phyloP scores from a whole-genome alignment of 768 basidiomycete species.

The Boletus rubescentipes region DNA sequence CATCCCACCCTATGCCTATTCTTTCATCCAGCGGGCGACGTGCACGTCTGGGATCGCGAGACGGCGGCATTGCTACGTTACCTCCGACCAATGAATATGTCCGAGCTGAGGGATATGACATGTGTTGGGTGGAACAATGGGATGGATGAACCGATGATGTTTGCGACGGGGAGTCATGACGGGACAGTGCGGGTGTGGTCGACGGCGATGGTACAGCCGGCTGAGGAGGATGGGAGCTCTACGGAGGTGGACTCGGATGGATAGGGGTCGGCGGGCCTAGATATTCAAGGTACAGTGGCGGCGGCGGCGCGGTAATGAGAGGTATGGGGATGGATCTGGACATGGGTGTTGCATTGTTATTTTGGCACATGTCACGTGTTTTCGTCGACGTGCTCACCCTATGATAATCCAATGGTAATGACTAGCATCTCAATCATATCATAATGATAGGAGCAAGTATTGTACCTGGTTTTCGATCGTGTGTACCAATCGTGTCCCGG shows the following conservation, averaged over 20 bases:
- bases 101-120: constrained; percentile 62
- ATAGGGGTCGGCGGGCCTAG: neutral
- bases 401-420: neutral
- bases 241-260: constrained; percentile 23
- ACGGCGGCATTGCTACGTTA: constrained; percentile 69
- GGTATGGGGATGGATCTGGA: neutral
- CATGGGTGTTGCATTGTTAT: neutral
- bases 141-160: constrained; percentile 44
- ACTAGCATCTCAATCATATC: neutral
- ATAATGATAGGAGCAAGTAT: neutral
- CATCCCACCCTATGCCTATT: no score
- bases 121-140: constrained; percentile 81
- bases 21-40: constrained; percentile 61
- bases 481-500: no score
- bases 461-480: no score
- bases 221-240: constrained; percentile 10
- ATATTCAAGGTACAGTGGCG: neutral
- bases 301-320: neutral
- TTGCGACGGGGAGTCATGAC: constrained; percentile 76
- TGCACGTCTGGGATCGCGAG: constrained; percentile 85
- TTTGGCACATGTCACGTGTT: neutral
- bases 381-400: neutral
- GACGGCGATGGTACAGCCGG: constrained; percentile 25
- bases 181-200: constrained; percentile 80
- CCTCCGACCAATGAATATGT: constrained; percentile 52